Base-by-base conservation (phyloP, 352 stramenopile genomes). In the Globisporangium sylvaticum region DNA sequence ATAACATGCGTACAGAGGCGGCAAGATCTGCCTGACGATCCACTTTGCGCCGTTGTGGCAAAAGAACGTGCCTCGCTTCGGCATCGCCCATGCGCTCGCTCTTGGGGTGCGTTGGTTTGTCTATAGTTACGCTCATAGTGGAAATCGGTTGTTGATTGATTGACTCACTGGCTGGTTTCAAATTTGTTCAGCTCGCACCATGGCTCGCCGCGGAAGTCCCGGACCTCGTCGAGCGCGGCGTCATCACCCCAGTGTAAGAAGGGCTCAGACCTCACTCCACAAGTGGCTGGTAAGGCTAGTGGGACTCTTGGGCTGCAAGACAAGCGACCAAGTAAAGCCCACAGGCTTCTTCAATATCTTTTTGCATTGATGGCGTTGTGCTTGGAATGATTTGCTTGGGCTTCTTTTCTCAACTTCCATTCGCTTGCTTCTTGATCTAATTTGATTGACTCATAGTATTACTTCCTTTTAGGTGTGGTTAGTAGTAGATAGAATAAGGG, bases 21-120 rank as follows among this genome's bases (percentile, higher is more conserved):
- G 89, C 39, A 95, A 96, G 65, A 96, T 96, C 69, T 96, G 89
- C 64, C 62, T 96, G 22, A 94, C 86, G 8, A 88, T 95, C 65
- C 89, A 96, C 74, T 96, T 96, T 62, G 80, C 90, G 24, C 89
- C 89, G n/a, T 67, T 96, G 24, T 96, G 89, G 89, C 84, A 94
- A 65, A 92, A 91, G 72, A 96, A 96, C 66, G 81, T 93, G 62
- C 89, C 89, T 29, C 83, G 84, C 34, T 96, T 96, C 59, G 89
- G 89, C 56, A 80, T 96, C 37, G 89, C 89, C 1, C 89, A 96
- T 65, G 88, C 88, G 1, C 74, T 96, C 29, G 85, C 88, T 3
- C 82, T 96, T 22, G 89, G 89, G 9, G 87, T 94, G 77, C 64
- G 83, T 70, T 14, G 12, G 50, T 25, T 22, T 65, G 39, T 22